Conservation (phyloP, 2,329 filamentous ascomycete genomes). For the Sporothrix protearum region DNA sequence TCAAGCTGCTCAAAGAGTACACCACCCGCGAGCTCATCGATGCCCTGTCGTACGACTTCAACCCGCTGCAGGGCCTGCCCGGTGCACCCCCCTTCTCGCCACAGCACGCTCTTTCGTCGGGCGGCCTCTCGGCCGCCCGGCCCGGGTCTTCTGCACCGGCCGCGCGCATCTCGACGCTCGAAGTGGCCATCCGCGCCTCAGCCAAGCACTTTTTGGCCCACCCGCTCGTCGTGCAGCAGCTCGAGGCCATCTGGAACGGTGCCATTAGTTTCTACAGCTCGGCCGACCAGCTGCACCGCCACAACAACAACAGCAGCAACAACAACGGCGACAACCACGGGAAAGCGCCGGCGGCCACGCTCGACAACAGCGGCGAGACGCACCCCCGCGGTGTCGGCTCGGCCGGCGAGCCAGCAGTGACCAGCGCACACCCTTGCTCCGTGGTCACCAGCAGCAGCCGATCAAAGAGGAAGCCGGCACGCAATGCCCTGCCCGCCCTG, state of each 20-base stretch:
- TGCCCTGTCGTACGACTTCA: slow-evolving; percentile 90
- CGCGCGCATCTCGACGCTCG: slow-evolving; percentile 81
- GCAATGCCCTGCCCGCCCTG: slow-evolving; percentile 22
- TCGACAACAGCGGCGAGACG: background rate
- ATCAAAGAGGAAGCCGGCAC: slow-evolving; percentile 21
- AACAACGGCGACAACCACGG: no score
- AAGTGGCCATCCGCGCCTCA: slow-evolving; percentile 82
- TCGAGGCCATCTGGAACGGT: slow-evolving; percentile 97
- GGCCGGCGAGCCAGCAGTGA: slow-evolving; percentile 36
- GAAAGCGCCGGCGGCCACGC: slow-evolving; percentile 31
- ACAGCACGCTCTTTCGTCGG: slow-evolving; percentile 29
- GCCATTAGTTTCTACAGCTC: slow-evolving; percentile 91
- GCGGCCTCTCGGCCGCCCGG: slow-evolving; percentile 37
- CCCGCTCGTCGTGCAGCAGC: slow-evolving; percentile 84
- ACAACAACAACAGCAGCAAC: slow-evolving; percentile 36
- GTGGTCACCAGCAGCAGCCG: slow-evolving; percentile 30
- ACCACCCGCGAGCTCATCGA: slow-evolving; percentile 87
- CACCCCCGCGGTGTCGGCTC: background rate
- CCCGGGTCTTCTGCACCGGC: slow-evolving; percentile 48
- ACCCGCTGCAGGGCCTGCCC: slow-evolving; percentile 78
- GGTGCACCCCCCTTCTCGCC: slow-evolving; percentile 35
- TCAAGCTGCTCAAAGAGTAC: slow-evolving; percentile 87
- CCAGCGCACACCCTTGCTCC: slow-evolving; percentile 51
- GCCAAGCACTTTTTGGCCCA: slow-evolving; percentile 91
- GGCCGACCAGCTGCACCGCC: slow-evolving; percentile 78